A percentile compares a stretch with the other conserved stretches of the same genome.
These are phyloP conservation scores for Salix brachista DNA, from an alignment of 345 rosid species.

Conservation along the genomic window DNA sequence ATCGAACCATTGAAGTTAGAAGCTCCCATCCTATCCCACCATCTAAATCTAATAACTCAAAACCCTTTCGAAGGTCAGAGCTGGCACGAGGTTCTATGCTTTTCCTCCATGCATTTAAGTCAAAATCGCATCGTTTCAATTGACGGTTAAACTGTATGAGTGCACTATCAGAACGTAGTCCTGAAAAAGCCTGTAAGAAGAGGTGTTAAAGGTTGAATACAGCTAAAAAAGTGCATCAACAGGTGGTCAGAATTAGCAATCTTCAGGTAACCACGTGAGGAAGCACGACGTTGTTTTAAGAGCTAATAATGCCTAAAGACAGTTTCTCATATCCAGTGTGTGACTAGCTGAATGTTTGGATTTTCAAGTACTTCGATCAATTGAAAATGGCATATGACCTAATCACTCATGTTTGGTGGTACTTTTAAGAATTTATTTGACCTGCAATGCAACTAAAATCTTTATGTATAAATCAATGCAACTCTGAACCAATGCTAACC, in stretches of 20 bases:
- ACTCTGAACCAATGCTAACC: neutral
- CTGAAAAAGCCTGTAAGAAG: conserved; percentile 62
- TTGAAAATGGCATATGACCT: neutral
- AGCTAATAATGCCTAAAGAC: conserved; percentile 1
- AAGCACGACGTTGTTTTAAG: neutral
- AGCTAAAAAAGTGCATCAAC: neutral
- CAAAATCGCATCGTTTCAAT: conserved; percentile 84
- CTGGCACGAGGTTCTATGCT: conserved; percentile 78
- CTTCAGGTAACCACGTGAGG: neutral
- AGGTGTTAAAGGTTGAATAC: neutral
- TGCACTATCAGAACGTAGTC: conserved; percentile 72
- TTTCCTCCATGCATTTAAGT: conserved; percentile 79
- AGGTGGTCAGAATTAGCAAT: neutral
- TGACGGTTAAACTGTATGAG: conserved; percentile 94
- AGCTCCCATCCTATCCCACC: conserved; percentile 94
- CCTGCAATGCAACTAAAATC: neutral
- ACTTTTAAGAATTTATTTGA: neutral
- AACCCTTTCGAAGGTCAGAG: conserved; percentile 68
- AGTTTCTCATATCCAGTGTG: neutral
- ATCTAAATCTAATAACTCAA: conserved; percentile 75
- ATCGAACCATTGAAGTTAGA: conserved; percentile 82
- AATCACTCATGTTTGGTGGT: neutral
- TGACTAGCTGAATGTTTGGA: neutral
- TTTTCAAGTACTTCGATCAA: neutral
- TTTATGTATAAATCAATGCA: neutral